Evolutionary conservation across 176 grass and related monocot species (phyloP), one percentile per base, ranked within the genome.

Genomic region (Rhynchospora breviuscula): DNA sequence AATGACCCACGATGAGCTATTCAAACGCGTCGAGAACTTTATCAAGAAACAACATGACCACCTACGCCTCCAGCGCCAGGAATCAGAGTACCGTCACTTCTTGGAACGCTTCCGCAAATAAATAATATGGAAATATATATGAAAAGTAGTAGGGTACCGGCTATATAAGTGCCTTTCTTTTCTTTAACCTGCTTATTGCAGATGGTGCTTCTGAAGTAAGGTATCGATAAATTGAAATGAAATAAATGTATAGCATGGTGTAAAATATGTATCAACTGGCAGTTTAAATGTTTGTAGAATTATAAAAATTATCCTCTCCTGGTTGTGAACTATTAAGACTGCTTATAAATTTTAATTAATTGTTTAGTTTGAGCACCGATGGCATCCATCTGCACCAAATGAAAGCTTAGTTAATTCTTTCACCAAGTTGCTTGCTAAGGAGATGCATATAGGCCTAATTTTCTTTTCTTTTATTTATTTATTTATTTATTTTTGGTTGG

Each of bases 1-100:
- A 61, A 72, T 80, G 84, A 79, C 83, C 26, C 78, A 86, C 0
- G 89, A 90, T 85, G 89, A 93, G 22, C 87, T 97, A 48, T 87
- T 93, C 26, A 87, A 61, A 23, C 91, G 91, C 22, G 86, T 87
- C 7, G 94, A 97, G 89, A 90, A 88, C 71, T 49, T 97, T 77
- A 97, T 97, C 84, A 87, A 88, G 66, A 85, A 87, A 61, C 94
- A 97, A 31, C 89, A 85, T 84, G 89, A 90, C 84, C 77, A 97
- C 15, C 91, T 91, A 84, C 87, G 89, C 22, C 89, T 97, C 59
- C 94, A 97, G 89, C 87, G 88, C 1, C 91, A 91, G 78, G 88
- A 93, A 84, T 96, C 93, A 22, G 94, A 91, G 81, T 89, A 90
- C 78, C 85, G 85, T 43, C 89, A 73, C 54, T 83, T 86, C 83